Evolutionary conservation across 129 eudicot species (phyloP).

Genomic region (Flaveria robusta): DNA sequence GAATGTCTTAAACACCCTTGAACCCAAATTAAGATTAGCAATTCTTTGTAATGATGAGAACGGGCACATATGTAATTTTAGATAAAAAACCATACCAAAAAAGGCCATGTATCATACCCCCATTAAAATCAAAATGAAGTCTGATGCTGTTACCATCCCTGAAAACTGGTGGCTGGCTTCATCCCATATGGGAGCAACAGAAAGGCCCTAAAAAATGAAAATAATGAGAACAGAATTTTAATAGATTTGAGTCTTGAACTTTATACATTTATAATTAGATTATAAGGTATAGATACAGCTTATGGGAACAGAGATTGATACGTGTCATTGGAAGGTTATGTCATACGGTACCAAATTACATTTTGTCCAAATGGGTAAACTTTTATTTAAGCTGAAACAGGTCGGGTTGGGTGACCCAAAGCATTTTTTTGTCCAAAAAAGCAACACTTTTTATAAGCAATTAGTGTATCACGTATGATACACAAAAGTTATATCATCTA

Average conservation of each 20-base stretch:
- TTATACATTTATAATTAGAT: not conserved
- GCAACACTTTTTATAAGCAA: not conserved
- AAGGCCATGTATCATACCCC: constrained; percentile 3
- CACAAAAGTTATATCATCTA: not conserved
- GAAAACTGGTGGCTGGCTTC: constrained; percentile 41
- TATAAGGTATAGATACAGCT: not conserved
- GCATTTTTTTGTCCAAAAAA: not conserved
- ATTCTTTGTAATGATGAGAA: not conserved
- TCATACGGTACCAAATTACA: not conserved
- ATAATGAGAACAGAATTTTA: constrained; percentile 16
- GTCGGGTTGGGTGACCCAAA: not conserved
- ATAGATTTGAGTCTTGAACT: not conserved
- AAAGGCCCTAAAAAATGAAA: constrained; percentile 41
- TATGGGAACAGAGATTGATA: not conserved
- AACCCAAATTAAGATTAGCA: not conserved
- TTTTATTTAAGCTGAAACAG: not conserved
- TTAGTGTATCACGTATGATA: not conserved
- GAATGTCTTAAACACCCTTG: not conserved
- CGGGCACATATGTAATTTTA: not conserved
- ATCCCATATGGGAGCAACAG: constrained; percentile 64
- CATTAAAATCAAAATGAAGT: constrained; percentile 41
- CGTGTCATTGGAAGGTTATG: constrained; percentile 16
- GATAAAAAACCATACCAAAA: not conserved
- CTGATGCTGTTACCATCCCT: constrained; percentile 66
- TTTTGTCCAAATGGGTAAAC: not conserved